Percentiles rank a stretch among this genome's conserved stretches.
phyloP scores from a whole-genome alignment of 257 asterid genomes.

The Ehretia macrophylla region DNA sequence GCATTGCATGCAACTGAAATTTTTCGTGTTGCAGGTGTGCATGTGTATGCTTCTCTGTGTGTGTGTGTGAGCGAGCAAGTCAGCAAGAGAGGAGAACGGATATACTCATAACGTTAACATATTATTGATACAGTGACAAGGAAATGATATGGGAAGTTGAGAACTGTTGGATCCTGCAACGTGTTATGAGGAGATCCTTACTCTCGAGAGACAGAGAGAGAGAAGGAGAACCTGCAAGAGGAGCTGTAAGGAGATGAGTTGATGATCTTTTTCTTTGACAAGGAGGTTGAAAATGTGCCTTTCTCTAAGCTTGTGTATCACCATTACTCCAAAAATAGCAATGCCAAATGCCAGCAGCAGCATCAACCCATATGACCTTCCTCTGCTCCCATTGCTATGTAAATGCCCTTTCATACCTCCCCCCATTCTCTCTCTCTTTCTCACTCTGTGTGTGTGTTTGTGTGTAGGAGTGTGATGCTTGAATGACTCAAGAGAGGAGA shows the following conservation, averaged over 20 bases:
- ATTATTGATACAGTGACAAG: too few relatives aligned
- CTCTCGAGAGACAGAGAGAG: background rate
- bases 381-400: conserved; percentile 23
- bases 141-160: too few relatives aligned
- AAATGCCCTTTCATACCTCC: conserved; percentile 23
- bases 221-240: conserved; percentile 48
- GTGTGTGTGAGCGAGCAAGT: too few relatives aligned
- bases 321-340: conserved; percentile 49
- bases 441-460: background rate
- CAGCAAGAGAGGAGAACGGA: too few relatives aligned
- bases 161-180: too few relatives aligned
- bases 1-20: too few relatives aligned
- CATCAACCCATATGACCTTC: conserved; percentile 35
- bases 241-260: conserved; percentile 44
- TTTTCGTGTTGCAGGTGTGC: too few relatives aligned
- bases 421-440: conserved; percentile 18
- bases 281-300: conserved; percentile 40
- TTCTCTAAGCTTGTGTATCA: conserved; percentile 48
- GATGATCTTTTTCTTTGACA: conserved; percentile 42
- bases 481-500: too few relatives aligned
- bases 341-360: conserved; percentile 46
- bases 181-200: too few relatives aligned
- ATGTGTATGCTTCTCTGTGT: too few relatives aligned
- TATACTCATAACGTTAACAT: too few relatives aligned
- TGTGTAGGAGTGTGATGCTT: too few relatives aligned